These are phyloP conservation scores for Aspergillus jensenii DNA, from an alignment of 2,329 filamentous ascomycete species.

Conservation along the genomic window DNA sequence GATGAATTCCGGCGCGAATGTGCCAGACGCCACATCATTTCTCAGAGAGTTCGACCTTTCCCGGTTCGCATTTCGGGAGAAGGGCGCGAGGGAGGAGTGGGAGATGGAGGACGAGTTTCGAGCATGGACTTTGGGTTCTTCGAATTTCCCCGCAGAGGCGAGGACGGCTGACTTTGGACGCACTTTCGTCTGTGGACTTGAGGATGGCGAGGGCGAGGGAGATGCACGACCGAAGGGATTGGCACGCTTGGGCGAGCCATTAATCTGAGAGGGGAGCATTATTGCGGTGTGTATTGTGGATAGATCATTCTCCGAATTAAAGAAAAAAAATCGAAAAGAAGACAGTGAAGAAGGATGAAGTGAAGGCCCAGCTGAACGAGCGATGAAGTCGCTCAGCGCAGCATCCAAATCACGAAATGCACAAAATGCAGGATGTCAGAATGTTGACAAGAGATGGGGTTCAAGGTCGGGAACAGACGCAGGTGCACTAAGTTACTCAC, in stretches of 20 bases:
- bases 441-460: slow-evolving; percentile 6
- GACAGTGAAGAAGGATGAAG: not conserved
- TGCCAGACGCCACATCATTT: slow-evolving; percentile 66
- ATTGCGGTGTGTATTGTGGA: slow-evolving; percentile 20
- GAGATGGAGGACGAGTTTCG: slow-evolving; percentile 67
- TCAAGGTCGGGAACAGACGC: slow-evolving; percentile 1
- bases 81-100: slow-evolving; percentile 50
- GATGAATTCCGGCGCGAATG: slow-evolving; percentile 96
- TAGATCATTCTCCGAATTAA: slow-evolving; percentile 29
- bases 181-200: slow-evolving; percentile 48
- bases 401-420: slow-evolving; percentile 8
- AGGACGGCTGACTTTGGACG: slow-evolving; percentile 77
- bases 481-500: not conserved
- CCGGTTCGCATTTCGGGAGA: slow-evolving; percentile 41
- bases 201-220: slow-evolving; percentile 62
- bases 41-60: slow-evolving; percentile 63
- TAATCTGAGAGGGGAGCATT: slow-evolving; percentile 59
- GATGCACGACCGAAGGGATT: slow-evolving; percentile 71
- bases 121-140: slow-evolving; percentile 55
- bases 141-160: slow-evolving; percentile 53
- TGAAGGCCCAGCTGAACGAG: slow-evolving; percentile 11
- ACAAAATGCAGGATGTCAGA: slow-evolving; percentile 5
- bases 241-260: slow-evolving; percentile 70
- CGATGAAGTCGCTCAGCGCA: slow-evolving; percentile 11
- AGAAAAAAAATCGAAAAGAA: slow-evolving; percentile 17